These are phyloP conservation scores for Talaromyces sp. DNA, from an alignment of 2,329 filamentous ascomycete species.

Conservation along the genomic window DNA sequence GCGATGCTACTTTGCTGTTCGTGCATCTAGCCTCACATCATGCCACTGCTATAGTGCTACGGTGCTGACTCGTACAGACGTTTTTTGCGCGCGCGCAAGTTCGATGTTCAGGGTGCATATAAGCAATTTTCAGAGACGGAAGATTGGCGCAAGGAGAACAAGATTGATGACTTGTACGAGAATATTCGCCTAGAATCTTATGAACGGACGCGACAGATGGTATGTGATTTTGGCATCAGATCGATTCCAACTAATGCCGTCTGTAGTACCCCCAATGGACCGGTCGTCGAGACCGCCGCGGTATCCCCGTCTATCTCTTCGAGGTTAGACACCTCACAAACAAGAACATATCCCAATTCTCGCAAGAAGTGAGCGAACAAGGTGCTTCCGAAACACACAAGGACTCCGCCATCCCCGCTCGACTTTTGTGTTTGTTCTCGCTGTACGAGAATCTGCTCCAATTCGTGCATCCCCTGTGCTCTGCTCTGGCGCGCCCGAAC, in stretches of 20 bases:
- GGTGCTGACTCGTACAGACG: constrained; percentile 52
- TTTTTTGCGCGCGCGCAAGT: constrained; percentile 80
- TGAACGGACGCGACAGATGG: constrained; percentile 70
- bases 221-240: constrained; percentile 39
- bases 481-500: constrained; percentile 69
- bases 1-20: constrained; percentile 49
- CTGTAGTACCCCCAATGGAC: constrained; percentile 89
- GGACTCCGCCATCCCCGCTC: constrained; percentile 56
- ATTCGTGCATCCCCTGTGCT: constrained; percentile 82
- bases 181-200: constrained; percentile 84
- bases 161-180: constrained; percentile 74
- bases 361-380: constrained; percentile 49
- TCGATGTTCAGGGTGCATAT: constrained; percentile 72
- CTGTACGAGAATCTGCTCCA: constrained; percentile 89
- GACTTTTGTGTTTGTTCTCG: constrained; percentile 81
- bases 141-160: constrained; percentile 77
- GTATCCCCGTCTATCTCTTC: constrained; percentile 89
- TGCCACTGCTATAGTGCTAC: neutral
- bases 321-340: constrained; percentile 79
- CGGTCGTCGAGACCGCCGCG: constrained; percentile 81
- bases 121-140: constrained; percentile 85
- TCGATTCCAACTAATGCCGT: constrained; percentile 4
- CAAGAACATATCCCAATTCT: constrained; percentile 77
- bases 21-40: constrained; percentile 20
- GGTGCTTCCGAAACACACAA: constrained; percentile 60